Conservation (phyloP, 2,329 filamentous ascomycete species). For the Zymoseptoria passerinii region DNA sequence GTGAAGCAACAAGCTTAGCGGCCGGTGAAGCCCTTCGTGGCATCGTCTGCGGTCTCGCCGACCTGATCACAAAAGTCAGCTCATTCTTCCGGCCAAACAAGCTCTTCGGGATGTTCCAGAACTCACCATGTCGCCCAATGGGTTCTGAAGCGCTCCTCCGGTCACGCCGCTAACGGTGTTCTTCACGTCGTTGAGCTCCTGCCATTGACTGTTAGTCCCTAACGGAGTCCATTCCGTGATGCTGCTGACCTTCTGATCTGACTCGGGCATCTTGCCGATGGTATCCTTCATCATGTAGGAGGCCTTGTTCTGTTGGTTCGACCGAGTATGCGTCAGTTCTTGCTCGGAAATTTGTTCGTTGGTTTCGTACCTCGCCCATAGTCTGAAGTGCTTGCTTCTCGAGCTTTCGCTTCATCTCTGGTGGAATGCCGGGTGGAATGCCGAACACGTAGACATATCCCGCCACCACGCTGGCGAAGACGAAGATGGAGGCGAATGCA, state of each 20-base stretch:
- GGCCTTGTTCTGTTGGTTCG: constrained; percentile 33
- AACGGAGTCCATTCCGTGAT: no score
- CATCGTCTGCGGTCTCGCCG: constrained; percentile 20
- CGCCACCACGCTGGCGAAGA: constrained; percentile 30
- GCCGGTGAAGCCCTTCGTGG: constrained; percentile 19
- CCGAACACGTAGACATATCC: constrained; percentile 41
- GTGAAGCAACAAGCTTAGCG: constrained; percentile 7
- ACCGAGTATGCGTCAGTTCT: neutral
- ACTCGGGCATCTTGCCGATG: constrained; percentile 24
- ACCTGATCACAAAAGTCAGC: constrained; percentile 1
- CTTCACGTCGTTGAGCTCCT: constrained; percentile 30
- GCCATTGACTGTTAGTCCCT: neutral
- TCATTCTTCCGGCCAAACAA: neutral
- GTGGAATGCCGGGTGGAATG: constrained; percentile 41
- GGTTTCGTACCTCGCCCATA: constrained; percentile 37
- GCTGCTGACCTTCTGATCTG: constrained; percentile 22
- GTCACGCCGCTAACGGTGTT: constrained; percentile 25
- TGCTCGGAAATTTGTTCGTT: neutral
- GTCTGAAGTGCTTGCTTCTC: constrained; percentile 41
- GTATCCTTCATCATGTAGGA: constrained; percentile 28
- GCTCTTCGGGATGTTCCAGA: neutral
- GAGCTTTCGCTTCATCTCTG: constrained; percentile 39
- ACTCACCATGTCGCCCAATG: constrained; percentile 27
- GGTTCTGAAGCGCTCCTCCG: constrained; percentile 31
- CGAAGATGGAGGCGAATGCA: constrained; percentile 15